Base-by-base conservation (phyloP, 495 filamentous ascomycete genomes). In the Terfezia claveryi region DNA sequence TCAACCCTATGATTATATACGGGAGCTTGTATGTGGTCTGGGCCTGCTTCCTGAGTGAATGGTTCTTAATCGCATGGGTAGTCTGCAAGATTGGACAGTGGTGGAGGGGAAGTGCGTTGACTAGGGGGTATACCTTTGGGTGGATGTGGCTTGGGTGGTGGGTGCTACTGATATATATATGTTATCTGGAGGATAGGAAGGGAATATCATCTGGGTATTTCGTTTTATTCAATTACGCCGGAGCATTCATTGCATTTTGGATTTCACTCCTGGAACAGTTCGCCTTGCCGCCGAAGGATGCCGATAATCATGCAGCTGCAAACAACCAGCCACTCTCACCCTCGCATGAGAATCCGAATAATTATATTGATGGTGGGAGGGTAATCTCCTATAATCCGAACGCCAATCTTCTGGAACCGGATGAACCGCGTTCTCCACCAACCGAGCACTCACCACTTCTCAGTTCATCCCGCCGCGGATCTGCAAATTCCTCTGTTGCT, bases 1-100 rank as follows among this genome's bases (percentile, higher is more conserved):
- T 87, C 63, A 96, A 98, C 62, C 87, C 88, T 4, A 74, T 80
- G 57, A 85, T 96, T 59, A 70, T 89, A 16, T 91, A 94, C 67
- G 85, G 85, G 66, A 88, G 80, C 60, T 74, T 78, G 57, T 94
- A 87, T 59, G 74, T 85, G 2, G 84, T 95, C 1, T 83, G 80
- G 80, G 78, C 77, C 55, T 92, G 89, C 82, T 83, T 86, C 75
- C 60, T 94, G 2, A 80, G 82, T 14, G 74, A 82, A 14, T 96
- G 85, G 74, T 75, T 88, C 59, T 78, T 80, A 58, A 58, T 81
- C 23, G 80, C 82, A 23, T 98, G 89, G 89, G 79, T 86, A 52
- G 73, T 94, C 53, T 82, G 88, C 60, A 23, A 20, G 80, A 82
- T 32, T 96, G 88, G 89, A 79, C 85, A 53, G 72, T 94, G 54